Percentiles rank a stretch among this genome's conserved stretches.
Conservation (phyloP, 202 grass and related monocot species). For the Saccharum hybrid region DNA sequence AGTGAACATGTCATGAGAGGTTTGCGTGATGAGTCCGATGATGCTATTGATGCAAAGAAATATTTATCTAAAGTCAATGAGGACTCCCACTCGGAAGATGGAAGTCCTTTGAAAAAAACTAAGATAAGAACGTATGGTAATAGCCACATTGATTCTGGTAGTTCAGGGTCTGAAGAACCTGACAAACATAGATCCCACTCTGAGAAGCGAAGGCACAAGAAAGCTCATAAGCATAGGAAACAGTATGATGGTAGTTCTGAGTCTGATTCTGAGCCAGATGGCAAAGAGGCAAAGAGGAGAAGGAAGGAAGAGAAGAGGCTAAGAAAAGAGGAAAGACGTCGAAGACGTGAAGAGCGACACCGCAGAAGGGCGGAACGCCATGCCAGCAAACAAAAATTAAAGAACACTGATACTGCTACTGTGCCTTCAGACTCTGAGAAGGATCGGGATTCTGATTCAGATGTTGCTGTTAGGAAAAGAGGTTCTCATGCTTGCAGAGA, state of each 20-base stretch:
- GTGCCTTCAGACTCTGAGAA: slow-evolving; percentile 58
- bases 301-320: slow-evolving; percentile 79
- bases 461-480: slow-evolving; percentile 55
- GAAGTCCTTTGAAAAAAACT: slow-evolving; percentile 50
- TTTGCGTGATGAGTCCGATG: slow-evolving; percentile 34
- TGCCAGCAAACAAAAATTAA: slow-evolving; percentile 57
- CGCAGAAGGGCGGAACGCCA: slow-evolving; percentile 62
- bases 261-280: slow-evolving; percentile 64
- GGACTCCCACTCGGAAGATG: slow-evolving; percentile 50
- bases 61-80: slow-evolving; percentile 36
- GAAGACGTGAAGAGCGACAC: slow-evolving; percentile 70
- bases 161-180: slow-evolving; percentile 66
- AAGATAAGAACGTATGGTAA: slow-evolving; percentile 46
- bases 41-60: slow-evolving; percentile 42
- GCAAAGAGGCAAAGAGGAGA: slow-evolving; percentile 65
- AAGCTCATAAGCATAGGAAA: slow-evolving; percentile 68
- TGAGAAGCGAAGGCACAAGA: slow-evolving; percentile 73
- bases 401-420: slow-evolving; percentile 46
- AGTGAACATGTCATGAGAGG: slow-evolving; percentile 33
- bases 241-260: slow-evolving; percentile 62
- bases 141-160: slow-evolving; percentile 41
- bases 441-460: slow-evolving; percentile 47
- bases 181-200: slow-evolving; percentile 54
- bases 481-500: slow-evolving; percentile 47
- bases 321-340: slow-evolving; percentile 78